Conservation (phyloP, 2,329 filamentous ascomycete genomes). For the Pestalotiopsis sp. region DNA sequence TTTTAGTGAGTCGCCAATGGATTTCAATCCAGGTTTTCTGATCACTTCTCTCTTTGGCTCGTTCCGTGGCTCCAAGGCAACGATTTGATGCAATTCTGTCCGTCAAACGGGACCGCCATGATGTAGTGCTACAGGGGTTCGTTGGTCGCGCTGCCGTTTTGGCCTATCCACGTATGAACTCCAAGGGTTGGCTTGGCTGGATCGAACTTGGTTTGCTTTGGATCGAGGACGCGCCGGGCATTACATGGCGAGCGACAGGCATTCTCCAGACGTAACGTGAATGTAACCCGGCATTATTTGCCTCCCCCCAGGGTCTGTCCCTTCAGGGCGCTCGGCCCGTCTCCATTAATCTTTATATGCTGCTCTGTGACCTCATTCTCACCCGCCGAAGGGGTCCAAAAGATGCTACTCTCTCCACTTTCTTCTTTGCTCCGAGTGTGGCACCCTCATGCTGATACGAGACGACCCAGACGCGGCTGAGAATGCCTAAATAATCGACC, state of each 20-base stretch:
- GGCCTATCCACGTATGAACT: not conserved
- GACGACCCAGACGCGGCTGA: not conserved
- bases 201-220: not conserved
- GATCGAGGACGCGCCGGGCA: not conserved
- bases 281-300: constrained; percentile 4
- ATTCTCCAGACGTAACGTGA: not conserved
- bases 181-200: not conserved
- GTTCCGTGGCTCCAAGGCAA: not conserved
- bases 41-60: constrained; percentile 3
- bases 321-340: not conserved
- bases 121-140: constrained; percentile 12
- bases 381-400: not conserved
- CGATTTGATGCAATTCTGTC: constrained; percentile 7
- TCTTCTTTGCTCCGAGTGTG: constrained; percentile 8
- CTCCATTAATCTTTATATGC: constrained; percentile 10
- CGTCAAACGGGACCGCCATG: constrained; percentile 2
- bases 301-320: not conserved
- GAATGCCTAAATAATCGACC: constrained; percentile 9
- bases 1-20: not conserved
- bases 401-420: constrained; percentile 11
- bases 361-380: constrained; percentile 13
- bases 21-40: constrained; percentile 10
- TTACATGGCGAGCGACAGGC: not conserved
- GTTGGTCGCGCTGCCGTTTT: not conserved
- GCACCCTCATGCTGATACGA: constrained; percentile 6